Percentiles rank a stretch among this genome's conserved stretches.
These are phyloP conservation scores for Aspergillus thermomutatus DNA, from an alignment of 2,329 filamentous ascomycete genomes.

Conservation along the genomic window DNA sequence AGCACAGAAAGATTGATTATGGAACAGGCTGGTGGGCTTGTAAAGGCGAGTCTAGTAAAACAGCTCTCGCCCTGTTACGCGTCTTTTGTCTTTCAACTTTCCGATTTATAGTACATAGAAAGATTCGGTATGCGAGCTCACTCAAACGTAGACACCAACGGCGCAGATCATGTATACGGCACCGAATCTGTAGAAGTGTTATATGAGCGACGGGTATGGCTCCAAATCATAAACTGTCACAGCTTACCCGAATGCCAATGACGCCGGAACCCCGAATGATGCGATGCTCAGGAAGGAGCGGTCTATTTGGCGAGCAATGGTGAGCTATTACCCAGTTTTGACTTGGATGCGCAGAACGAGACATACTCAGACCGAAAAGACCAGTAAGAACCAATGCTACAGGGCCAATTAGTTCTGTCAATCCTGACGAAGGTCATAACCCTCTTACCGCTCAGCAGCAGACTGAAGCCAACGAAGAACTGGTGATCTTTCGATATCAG, in stretches of 20 bases:
- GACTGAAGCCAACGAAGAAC: conserved; percentile 73
- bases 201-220: conserved; percentile 7
- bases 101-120: conserved; percentile 36
- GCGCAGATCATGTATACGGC: conserved; percentile 99
- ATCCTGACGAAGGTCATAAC: neutral
- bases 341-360: too few species aligned
- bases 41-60: conserved; percentile 33
- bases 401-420: conserved; percentile 9
- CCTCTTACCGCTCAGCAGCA: conserved; percentile 63
- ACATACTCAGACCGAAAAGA: conserved; percentile 80
- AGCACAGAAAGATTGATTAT: conserved; percentile 14
- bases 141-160: conserved; percentile 93
- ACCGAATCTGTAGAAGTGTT: conserved; percentile 64
- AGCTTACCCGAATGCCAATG: conserved; percentile 81
- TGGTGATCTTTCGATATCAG: conserved; percentile 77
- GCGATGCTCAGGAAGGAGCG: conserved; percentile 75
- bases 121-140: conserved; percentile 22
- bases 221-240: conserved; percentile 15
- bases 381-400: conserved; percentile 66
- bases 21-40: conserved; percentile 8
- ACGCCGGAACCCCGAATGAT: conserved; percentile 78
- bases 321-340: neutral
- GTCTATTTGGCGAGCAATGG: conserved; percentile 52
- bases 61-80: conserved; percentile 11
- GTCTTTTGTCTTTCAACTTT: conserved; percentile 23